Evolutionary conservation across 805 yeast genomes (phyloP).

Genomic region (Saturnispora dispora): DNA sequence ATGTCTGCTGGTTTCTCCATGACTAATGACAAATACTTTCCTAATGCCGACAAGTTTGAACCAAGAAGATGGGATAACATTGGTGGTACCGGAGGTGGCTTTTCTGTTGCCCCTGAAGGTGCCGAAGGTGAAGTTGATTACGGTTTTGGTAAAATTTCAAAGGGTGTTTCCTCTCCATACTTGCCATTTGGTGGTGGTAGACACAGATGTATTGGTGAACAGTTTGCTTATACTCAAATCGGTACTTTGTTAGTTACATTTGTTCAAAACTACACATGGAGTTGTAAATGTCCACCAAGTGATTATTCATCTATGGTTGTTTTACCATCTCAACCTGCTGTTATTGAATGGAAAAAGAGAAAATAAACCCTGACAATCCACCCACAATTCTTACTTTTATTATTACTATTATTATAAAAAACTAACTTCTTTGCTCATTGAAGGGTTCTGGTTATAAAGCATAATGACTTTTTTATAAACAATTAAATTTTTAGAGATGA

Average conservation of each 20-base stretch:
- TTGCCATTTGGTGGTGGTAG: conserved; percentile 99
- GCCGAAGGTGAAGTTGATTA: conserved; percentile 50
- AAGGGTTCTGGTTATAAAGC: background rate
- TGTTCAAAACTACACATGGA: conserved; percentile 73
- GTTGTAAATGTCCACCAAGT: conserved; percentile 53
- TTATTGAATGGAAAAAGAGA: conserved; percentile 65
- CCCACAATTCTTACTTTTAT: background rate
- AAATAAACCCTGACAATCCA: background rate
- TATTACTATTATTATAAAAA: background rate
- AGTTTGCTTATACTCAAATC: conserved; percentile 89
- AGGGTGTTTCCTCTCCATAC: conserved; percentile 93
- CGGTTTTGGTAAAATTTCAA: conserved; percentile 93
- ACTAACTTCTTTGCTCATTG: background rate
- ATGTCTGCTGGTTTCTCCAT: conserved; percentile 92
- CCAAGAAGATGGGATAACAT: conserved; percentile 78
- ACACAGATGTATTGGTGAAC: conserved; percentile 99
- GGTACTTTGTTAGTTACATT: conserved; percentile 73
- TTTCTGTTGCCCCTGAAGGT: conserved; percentile 29
- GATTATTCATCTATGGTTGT: conserved; percentile 92
- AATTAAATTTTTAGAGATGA: background rate
- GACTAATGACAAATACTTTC: conserved; percentile 70
- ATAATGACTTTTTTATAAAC: conserved; percentile 1
- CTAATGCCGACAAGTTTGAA: conserved; percentile 59
- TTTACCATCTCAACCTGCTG: conserved; percentile 72
- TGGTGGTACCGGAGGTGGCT: conserved; percentile 23